phyloP scores from a whole-genome alignment of 257 asterid species.

The Apocynum venetum region DNA sequence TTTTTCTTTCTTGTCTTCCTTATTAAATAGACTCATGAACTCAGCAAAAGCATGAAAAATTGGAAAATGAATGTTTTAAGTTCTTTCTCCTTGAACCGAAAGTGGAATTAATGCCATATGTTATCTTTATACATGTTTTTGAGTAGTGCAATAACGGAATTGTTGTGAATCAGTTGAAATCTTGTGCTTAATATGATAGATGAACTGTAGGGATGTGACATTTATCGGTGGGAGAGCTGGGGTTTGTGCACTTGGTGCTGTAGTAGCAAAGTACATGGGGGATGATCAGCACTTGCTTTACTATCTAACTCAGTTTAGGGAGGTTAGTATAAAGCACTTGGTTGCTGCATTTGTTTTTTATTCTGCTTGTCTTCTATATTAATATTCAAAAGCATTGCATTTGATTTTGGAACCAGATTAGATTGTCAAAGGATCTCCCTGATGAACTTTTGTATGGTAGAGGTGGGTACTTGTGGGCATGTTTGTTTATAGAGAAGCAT shows the following conservation, averaged over 20 bases:
- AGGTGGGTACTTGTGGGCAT: slow-evolving; percentile 72
- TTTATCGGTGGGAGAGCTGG: slow-evolving; percentile 74
- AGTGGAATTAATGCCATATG: background rate
- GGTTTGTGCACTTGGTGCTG: slow-evolving; percentile 73
- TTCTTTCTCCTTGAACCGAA: background rate
- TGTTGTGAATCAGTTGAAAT: slow-evolving; percentile 1
- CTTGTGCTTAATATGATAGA: slow-evolving; percentile 4
- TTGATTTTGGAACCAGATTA: slow-evolving; percentile 41
- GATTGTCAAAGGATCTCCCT: slow-evolving; percentile 45
- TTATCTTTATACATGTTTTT: background rate
- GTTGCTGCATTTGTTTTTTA: background rate
- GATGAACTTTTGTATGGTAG: slow-evolving; percentile 69
- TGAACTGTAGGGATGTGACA: slow-evolving; percentile 51
- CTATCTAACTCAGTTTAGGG: slow-evolving; percentile 49
- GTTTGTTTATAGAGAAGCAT: slow-evolving; percentile 52
- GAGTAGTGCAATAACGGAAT: background rate
- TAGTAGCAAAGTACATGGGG: slow-evolving; percentile 49
- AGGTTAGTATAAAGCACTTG: slow-evolving; percentile 32
- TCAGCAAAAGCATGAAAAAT: background rate
- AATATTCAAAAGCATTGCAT: slow-evolving; percentile 7
- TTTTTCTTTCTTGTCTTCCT: background rate
- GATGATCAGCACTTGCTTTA: slow-evolving; percentile 35
- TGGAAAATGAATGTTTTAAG: background rate
- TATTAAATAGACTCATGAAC: background rate
- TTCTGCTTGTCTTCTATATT: background rate